Evolutionary conservation across 2,329 filamentous ascomycete genomes (phyloP).

Genomic region (Epichloe typhina): DNA sequence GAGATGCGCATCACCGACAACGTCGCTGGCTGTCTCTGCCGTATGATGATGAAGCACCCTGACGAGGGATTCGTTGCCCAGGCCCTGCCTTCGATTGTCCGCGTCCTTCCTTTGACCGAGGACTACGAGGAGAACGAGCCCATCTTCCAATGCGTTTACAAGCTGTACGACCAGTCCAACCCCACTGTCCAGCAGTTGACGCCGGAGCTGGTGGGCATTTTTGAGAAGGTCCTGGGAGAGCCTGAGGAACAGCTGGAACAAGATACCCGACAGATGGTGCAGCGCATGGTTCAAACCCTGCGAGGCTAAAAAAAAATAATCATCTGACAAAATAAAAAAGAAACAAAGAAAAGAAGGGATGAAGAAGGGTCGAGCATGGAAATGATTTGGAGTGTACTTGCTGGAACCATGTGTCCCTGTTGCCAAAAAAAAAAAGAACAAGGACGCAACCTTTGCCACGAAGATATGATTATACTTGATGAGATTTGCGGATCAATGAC

Average conservation of each 20-base stretch:
- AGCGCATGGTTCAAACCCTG: slow-evolving; percentile 45
- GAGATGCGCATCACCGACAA: slow-evolving; percentile 84
- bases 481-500: slow-evolving; percentile 5
- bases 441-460: neutral
- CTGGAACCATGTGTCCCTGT: neutral
- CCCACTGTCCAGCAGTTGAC: slow-evolving; percentile 57
- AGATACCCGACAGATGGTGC: slow-evolving; percentile 53
- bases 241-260: slow-evolving; percentile 65
- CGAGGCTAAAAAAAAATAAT: neutral
- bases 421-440: neutral
- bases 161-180: slow-evolving; percentile 64
- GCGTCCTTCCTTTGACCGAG: slow-evolving; percentile 73
- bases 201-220: slow-evolving; percentile 53
- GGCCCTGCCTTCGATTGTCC: slow-evolving; percentile 68
- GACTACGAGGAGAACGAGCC: slow-evolving; percentile 96
- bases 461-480: slow-evolving; percentile 5
- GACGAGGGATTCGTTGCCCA: slow-evolving; percentile 67
- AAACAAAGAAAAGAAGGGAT: neutral
- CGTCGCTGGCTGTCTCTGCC: slow-evolving; percentile 76
- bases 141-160: slow-evolving; percentile 79
- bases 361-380: neutral
- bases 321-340: neutral
- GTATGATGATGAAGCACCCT: slow-evolving; percentile 86
- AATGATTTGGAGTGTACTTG: neutral
- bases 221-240: slow-evolving; percentile 57